These are phyloP conservation scores for Plasmodium adleri DNA, from an alignment of 169 alveolate genomes.

Conservation along the genomic window DNA sequence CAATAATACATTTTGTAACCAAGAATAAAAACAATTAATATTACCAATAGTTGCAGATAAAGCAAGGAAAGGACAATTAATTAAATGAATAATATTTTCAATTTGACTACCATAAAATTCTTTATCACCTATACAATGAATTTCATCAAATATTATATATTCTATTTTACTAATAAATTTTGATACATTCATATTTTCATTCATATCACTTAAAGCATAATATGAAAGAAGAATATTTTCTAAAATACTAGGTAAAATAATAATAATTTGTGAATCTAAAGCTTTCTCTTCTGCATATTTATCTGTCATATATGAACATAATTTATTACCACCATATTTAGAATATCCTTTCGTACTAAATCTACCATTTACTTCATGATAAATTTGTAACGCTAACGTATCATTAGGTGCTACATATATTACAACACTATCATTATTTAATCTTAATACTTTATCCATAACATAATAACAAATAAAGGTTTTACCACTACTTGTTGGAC, in stretches of 20 bases:
- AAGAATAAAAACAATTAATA: conserved; percentile 85
- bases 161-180: conserved; percentile 83
- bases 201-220: conserved; percentile 79
- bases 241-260: conserved; percentile 90
- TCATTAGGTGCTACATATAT: conserved; percentile 93
- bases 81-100: conserved; percentile 88
- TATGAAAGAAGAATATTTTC: conserved; percentile 89
- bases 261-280: conserved; percentile 90
- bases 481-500: conserved; percentile 95
- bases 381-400: conserved; percentile 93
- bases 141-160: conserved; percentile 92
- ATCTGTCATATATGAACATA: conserved; percentile 79
- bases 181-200: conserved; percentile 71
- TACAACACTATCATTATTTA: conserved; percentile 90
- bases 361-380: conserved; percentile 92
- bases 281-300: conserved; percentile 86
- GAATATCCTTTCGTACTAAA: conserved; percentile 91
- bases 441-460: conserved; percentile 91
- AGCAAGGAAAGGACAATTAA: conserved; percentile 93
- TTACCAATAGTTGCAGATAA: conserved; percentile 95
- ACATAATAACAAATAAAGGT: conserved; percentile 94
- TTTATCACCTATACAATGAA: conserved; percentile 90
- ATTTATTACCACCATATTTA: conserved; percentile 78
- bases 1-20: conserved; percentile 84
- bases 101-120: conserved; percentile 81